Conservation (phyloP, 768 basidiomycete species). For the Fistulinella prunicolor region DNA sequence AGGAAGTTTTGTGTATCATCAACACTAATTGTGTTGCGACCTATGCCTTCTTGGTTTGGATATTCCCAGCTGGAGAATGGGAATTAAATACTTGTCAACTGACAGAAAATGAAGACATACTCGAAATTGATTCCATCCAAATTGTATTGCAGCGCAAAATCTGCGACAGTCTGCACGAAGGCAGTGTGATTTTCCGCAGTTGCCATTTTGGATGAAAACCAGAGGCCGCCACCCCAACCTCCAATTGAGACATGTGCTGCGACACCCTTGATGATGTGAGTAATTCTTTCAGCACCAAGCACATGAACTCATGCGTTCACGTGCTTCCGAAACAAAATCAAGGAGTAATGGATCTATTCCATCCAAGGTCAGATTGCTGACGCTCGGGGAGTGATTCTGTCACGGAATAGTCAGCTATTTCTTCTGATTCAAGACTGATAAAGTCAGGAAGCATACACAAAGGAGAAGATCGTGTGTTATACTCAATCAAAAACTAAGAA, state of each 20-base stretch:
- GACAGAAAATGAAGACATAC: neutral
- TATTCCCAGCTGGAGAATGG: conserved; percentile 72
- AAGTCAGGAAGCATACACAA: conserved; percentile 52
- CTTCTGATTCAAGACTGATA: conserved; percentile 2
- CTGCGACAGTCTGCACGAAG: conserved; percentile 54
- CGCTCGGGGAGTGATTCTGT: conserved; percentile 32
- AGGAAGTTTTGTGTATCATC: conserved; percentile 76
- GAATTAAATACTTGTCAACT: neutral
- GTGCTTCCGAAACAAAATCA: conserved; percentile 47
- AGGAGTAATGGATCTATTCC: conserved; percentile 46
- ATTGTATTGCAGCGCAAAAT: conserved; percentile 45
- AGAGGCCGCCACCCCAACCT: conserved; percentile 63
- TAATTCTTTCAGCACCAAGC: neutral
- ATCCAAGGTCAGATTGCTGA: conserved; percentile 27
- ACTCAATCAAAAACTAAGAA: too few species aligned
- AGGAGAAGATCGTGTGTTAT: conserved; percentile 62
- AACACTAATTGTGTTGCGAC: conserved; percentile 55
- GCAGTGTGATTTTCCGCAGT: conserved; percentile 53
- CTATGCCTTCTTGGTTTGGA: conserved; percentile 60
- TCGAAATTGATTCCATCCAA: conserved; percentile 49
- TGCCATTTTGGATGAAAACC: conserved; percentile 57
- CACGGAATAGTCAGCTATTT: neutral
- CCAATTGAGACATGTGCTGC: conserved; percentile 58
- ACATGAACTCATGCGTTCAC: conserved; percentile 26
- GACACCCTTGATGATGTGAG: conserved; percentile 40